These are phyloP conservation scores for Endothia cerciana DNA, from an alignment of 2,329 filamentous ascomycete genomes.

Conservation along the genomic window DNA sequence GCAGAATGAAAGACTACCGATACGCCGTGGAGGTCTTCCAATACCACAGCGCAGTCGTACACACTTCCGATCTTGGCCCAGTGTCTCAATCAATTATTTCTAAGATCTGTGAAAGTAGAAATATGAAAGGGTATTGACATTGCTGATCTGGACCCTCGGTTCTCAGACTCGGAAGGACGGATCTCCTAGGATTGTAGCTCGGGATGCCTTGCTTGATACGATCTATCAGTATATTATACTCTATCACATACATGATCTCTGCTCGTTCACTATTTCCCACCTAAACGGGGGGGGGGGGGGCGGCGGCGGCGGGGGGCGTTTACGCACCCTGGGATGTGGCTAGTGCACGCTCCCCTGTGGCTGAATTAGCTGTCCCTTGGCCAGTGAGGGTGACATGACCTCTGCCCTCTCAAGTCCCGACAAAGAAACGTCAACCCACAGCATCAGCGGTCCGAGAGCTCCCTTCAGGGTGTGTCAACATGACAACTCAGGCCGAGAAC, in stretches of 20 bases:
- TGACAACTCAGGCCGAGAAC: not conserved
- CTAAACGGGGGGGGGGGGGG: not conserved
- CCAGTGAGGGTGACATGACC: not conserved
- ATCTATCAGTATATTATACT: not conserved
- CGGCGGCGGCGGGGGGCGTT: no score
- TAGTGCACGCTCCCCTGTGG: not conserved
- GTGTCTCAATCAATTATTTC: not conserved
- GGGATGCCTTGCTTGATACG: not conserved
- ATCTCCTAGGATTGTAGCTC: not conserved
- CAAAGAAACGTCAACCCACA: not conserved
- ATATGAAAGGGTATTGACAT: not conserved
- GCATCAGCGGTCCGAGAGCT: not conserved
- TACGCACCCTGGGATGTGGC: not conserved
- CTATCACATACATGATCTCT: not conserved
- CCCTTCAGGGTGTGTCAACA: not conserved
- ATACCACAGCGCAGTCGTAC: not conserved
- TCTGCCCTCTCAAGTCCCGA: not conserved
- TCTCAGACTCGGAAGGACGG: no score
- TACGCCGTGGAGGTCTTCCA: not conserved
- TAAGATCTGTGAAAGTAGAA: not conserved
- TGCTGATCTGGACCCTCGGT: not conserved
- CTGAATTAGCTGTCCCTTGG: slow-evolving; percentile 1
- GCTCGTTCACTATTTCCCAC: not conserved
- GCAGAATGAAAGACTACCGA: not conserved
- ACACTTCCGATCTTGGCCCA: not conserved